Evolutionary conservation across 768 basidiomycete species (phyloP).

Genomic region (Boletus subparvulus): DNA sequence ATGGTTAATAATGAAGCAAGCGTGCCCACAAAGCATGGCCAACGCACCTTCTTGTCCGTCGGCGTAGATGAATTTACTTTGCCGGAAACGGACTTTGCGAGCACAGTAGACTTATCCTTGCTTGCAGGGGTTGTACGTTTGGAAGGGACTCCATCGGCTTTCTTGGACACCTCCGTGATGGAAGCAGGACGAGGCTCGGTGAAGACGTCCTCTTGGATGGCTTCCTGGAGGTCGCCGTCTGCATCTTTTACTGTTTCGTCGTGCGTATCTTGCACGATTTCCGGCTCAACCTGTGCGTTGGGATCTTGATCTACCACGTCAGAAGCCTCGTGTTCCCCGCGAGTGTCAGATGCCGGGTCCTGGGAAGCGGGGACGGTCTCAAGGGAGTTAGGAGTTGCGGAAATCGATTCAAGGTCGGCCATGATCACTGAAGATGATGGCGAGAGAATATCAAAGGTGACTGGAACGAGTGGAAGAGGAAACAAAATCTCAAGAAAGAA

Average conservation of each 20-base stretch:
- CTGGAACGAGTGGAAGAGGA: constrained; percentile 9
- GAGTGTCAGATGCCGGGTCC: constrained; percentile 23
- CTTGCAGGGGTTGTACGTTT: constrained; percentile 23
- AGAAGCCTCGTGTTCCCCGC: constrained; percentile 41
- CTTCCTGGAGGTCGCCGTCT: constrained; percentile 19
- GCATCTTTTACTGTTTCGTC: constrained; percentile 17
- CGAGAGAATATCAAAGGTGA: neutral
- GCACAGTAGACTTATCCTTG: constrained; percentile 38
- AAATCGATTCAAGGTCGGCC: constrained; percentile 35
- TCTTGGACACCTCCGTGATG: constrained; percentile 26
- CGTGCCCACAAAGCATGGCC: constrained; percentile 16
- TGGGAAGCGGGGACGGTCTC: constrained; percentile 23
- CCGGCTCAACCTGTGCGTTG: constrained; percentile 18
- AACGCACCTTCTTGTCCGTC: constrained; percentile 66
- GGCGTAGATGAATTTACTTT: constrained; percentile 55
- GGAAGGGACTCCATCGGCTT: constrained; percentile 21
- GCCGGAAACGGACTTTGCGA: constrained; percentile 42
- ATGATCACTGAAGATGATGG: constrained; percentile 32
- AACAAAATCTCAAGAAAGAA: constrained; percentile 9
- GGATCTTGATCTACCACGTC: constrained; percentile 33
- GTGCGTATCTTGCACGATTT: constrained; percentile 21
- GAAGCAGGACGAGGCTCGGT: constrained; percentile 15
- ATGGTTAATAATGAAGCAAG: constrained; percentile 29
- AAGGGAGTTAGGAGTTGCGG: constrained; percentile 20
- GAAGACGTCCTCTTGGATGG: constrained; percentile 25